phyloP scores from a whole-genome alignment of 345 rosid genomes.

The Syzygium oleosum region DNA sequence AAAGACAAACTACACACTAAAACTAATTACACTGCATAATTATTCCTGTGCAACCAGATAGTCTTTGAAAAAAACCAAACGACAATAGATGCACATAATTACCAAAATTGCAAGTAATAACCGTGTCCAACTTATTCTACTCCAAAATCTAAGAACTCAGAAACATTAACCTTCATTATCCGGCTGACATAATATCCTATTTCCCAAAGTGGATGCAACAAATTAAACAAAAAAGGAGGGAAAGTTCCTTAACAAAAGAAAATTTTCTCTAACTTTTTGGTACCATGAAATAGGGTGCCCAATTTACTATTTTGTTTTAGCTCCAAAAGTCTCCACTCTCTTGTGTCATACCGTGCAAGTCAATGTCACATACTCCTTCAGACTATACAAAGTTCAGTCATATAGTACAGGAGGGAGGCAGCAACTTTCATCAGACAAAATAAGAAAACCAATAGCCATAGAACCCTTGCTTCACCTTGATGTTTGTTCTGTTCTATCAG shows the following conservation, averaged over 20 bases:
- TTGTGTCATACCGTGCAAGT: background rate
- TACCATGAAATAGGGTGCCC: background rate
- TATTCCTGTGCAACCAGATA: background rate
- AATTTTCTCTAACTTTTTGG: background rate
- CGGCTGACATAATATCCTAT: background rate
- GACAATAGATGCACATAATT: background rate
- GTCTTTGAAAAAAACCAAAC: background rate
- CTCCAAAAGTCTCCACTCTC: background rate
- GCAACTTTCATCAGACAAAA: background rate
- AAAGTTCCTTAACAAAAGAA: background rate
- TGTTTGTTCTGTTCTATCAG: constrained; percentile 70
- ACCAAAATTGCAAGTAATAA: background rate
- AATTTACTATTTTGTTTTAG: background rate
- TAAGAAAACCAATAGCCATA: background rate
- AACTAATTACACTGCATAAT: background rate
- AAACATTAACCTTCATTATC: background rate
- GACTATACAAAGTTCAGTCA: background rate
- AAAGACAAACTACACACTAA: background rate
- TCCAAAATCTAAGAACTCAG: background rate
- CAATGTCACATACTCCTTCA: background rate
- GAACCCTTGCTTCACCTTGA: constrained; percentile 37
- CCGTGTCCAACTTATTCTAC: background rate
- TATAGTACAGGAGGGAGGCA: background rate
- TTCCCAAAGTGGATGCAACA: background rate
- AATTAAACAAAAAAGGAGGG: background rate